Percentiles rank a stretch among this genome's conserved stretches.
Evolutionary conservation across 768 basidiomycete species (phyloP).

Genomic region (Phanerochaete sordida): DNA sequence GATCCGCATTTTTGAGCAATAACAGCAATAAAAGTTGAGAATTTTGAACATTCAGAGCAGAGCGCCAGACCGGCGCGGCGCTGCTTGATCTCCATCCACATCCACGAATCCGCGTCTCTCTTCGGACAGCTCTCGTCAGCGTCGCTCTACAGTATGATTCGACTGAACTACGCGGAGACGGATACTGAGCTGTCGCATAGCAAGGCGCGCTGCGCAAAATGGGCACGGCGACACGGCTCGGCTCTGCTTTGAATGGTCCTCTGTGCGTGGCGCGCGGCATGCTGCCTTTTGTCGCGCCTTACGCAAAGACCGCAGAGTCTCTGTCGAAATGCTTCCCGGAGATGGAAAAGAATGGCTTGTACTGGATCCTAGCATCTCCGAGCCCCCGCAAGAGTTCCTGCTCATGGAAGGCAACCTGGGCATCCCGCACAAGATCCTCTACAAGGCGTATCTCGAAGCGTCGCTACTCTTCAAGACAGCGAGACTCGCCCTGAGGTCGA

Average conservation of each 20-base stretch:
- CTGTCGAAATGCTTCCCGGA: slow-evolving; percentile 65
- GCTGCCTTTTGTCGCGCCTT: background rate
- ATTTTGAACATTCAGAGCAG: too few relatives aligned
- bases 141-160: background rate
- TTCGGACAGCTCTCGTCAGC: background rate
- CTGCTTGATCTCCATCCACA: background rate
- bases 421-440: slow-evolving; percentile 56
- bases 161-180: too few relatives aligned
- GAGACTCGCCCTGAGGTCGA: background rate
- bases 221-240: background rate
- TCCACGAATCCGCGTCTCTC: background rate
- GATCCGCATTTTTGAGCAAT: too few relatives aligned
- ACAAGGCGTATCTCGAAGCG: slow-evolving; percentile 47
- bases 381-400: slow-evolving; percentile 35
- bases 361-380: slow-evolving; percentile 12
- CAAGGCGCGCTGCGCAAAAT: background rate
- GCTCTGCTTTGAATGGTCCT: background rate
- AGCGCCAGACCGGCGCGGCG: too few relatives aligned
- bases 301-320: background rate
- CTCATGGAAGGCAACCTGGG: slow-evolving; percentile 59
- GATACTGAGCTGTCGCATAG: background rate
- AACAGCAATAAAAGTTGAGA: too few relatives aligned
- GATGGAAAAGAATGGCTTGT: slow-evolving; percentile 46
- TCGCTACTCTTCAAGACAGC: slow-evolving; percentile 24
- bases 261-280: slow-evolving; percentile 2